A percentile compares a stretch with the other conserved stretches of the same genome.
These are phyloP conservation scores for Fusarium dlaminii DNA, from an alignment of 2,329 filamentous ascomycete species.

Conservation along the genomic window DNA sequence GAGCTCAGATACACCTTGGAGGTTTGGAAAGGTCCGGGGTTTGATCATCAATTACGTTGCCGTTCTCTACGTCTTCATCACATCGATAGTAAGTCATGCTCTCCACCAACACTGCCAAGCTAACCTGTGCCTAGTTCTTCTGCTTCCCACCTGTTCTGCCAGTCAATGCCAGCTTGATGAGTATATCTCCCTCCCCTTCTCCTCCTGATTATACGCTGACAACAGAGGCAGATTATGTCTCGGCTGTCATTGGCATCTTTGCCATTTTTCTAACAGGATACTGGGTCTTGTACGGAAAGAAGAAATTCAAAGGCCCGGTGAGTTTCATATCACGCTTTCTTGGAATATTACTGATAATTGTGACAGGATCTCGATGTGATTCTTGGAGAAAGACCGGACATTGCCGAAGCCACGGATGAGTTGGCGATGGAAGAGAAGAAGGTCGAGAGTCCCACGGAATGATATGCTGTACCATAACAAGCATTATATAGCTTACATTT, in stretches of 20 bases:
- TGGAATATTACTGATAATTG: not conserved
- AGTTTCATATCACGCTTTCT: accelerated
- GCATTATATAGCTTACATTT: accelerated
- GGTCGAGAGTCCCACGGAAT: not conserved
- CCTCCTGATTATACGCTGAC: not conserved
- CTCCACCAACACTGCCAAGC: not conserved
- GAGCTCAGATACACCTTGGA: conserved; percentile 11
- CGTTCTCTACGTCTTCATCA: conserved; percentile 31
- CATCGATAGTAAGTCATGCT: conserved; percentile 11
- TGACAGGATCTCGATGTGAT: conserved; percentile 20
- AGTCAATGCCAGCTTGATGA: conserved; percentile 30
- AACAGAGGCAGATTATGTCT: conserved; percentile 46
- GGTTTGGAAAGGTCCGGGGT: conserved; percentile 9
- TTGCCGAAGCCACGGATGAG: conserved; percentile 14
- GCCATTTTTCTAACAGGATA: conserved; percentile 15
- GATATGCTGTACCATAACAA: accelerated
- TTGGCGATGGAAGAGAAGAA: conserved; percentile 27
- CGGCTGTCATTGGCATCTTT: conserved; percentile 50
- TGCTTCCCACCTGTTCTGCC: conserved; percentile 32
- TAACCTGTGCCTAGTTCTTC: conserved; percentile 24
- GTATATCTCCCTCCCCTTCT: not conserved
- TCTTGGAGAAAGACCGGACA: conserved; percentile 12
- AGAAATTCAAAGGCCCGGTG: conserved; percentile 33
- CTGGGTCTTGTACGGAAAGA: conserved; percentile 26
- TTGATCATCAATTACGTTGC: conserved; percentile 23